Percentiles rank a stretch among this genome's conserved stretches.
These are phyloP conservation scores for Candida peoriensis DNA, from an alignment of 805 yeast species.

Conservation along the genomic window DNA sequence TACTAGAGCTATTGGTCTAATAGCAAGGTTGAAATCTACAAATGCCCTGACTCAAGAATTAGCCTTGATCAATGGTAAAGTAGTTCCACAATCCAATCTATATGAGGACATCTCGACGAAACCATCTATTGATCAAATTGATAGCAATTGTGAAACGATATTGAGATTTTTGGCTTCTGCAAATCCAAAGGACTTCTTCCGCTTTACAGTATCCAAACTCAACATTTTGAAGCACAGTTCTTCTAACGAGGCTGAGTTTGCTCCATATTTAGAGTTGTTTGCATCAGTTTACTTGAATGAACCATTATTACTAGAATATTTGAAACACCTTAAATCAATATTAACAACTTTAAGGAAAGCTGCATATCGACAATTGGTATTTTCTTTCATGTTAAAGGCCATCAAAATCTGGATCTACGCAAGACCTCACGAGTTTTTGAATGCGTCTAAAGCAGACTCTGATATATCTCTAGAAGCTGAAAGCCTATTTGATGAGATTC, in stretches of 20 bases:
- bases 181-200: constrained; percentile 39
- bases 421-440: constrained; percentile 40
- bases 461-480: constrained; percentile 26
- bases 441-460: constrained; percentile 18
- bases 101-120: constrained; percentile 18
- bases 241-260: constrained; percentile 30
- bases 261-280: constrained; percentile 43
- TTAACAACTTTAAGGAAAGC: constrained; percentile 35
- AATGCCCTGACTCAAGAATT: constrained; percentile 27
- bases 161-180: constrained; percentile 45
- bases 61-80: constrained; percentile 25
- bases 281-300: constrained; percentile 38
- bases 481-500: constrained; percentile 31
- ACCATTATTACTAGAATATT: constrained; percentile 29
- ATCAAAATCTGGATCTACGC: constrained; percentile 46
- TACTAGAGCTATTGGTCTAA: constrained; percentile 22
- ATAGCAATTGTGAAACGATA: constrained; percentile 34
- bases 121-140: constrained; percentile 29
- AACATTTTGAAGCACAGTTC: constrained; percentile 30
- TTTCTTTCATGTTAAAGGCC: constrained; percentile 42
- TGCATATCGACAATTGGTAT: constrained; percentile 40
- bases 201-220: constrained; percentile 28
- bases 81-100: constrained; percentile 10
- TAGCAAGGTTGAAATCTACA: constrained; percentile 29
- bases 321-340: constrained; percentile 35